phyloP scores from a whole-genome alignment of 2,329 filamentous ascomycete genomes.

The Cladosporium sp. region DNA sequence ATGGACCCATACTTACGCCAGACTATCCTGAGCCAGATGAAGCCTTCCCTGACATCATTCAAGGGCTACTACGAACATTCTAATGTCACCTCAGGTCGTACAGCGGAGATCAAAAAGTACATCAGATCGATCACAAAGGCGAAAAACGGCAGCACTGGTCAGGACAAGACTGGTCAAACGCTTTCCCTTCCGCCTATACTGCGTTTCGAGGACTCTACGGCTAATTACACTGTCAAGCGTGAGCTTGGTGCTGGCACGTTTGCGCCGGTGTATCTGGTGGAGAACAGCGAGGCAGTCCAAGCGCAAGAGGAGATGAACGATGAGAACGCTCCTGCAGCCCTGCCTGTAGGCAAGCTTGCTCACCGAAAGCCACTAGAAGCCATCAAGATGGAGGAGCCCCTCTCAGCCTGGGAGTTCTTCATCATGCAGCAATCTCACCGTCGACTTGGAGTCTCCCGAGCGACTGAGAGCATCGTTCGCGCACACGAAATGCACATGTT shows the following conservation, averaged over 20 bases:
- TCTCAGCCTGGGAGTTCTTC: slow-evolving; percentile 91
- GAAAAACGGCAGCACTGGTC: slow-evolving; percentile 48
- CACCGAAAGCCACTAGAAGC: slow-evolving; percentile 67
- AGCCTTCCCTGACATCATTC: slow-evolving; percentile 70
- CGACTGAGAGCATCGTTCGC: slow-evolving; percentile 70
- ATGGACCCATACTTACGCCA: slow-evolving; percentile 71
- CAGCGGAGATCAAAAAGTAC: slow-evolving; percentile 75
- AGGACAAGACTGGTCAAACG: slow-evolving; percentile 59
- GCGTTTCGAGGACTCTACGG: slow-evolving; percentile 60
- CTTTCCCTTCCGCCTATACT: slow-evolving; percentile 60
- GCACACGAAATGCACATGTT: slow-evolving; percentile 92
- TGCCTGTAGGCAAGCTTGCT: slow-evolving; percentile 56
- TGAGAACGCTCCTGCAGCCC: slow-evolving; percentile 40
- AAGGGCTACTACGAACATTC: slow-evolving; percentile 74
- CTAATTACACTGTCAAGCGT: slow-evolving; percentile 72
- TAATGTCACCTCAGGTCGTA: slow-evolving; percentile 59
- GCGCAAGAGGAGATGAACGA: slow-evolving; percentile 38
- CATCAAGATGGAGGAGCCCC: slow-evolving; percentile 89
- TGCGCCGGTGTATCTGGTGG: slow-evolving; percentile 88
- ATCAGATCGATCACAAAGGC: slow-evolving; percentile 63
- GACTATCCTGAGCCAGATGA: slow-evolving; percentile 68
- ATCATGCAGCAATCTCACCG: slow-evolving; percentile 81
- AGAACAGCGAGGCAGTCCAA: slow-evolving; percentile 47
- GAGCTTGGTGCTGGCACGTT: slow-evolving; percentile 93
- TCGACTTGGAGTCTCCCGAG: slow-evolving; percentile 66